Conservation (phyloP, 129 eudicot species). For the Flaveria brownii region DNA sequence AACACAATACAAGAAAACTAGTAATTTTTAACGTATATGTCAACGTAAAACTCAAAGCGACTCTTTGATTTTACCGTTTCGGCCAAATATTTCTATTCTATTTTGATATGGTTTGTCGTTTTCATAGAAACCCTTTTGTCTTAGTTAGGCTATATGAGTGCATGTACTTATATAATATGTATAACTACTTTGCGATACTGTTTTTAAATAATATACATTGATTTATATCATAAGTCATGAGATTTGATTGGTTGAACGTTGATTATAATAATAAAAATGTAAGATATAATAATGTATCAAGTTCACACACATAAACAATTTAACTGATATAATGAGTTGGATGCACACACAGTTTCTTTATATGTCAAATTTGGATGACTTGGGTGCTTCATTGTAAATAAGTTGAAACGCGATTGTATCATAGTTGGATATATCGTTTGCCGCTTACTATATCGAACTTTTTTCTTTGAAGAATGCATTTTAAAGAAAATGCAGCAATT, state of each 20-base stretch:
- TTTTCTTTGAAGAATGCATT: too few species aligned
- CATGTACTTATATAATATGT: background rate
- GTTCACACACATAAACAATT: background rate
- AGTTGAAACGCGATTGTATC: too few species aligned
- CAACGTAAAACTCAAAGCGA: conserved; percentile 28
- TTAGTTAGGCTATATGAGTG: background rate
- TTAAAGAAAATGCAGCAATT: background rate
- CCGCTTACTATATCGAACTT: too few species aligned
- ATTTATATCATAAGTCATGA: background rate
- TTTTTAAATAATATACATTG: background rate
- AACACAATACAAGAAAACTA: background rate
- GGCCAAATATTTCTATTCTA: background rate
- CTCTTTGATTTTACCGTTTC: conserved; percentile 24
- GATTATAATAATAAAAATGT: background rate
- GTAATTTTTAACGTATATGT: conserved; percentile 5
- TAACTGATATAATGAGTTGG: too few species aligned
- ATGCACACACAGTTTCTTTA: too few species aligned
- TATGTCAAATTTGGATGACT: too few species aligned
- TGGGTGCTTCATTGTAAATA: too few species aligned
- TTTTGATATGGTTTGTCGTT: conserved; percentile 11
- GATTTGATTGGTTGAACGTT: background rate
- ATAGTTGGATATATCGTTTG: too few species aligned
- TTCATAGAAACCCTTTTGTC: background rate
- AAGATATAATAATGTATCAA: background rate
- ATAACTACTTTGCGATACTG: background rate